A percentile compares a stretch with the other conserved stretches of the same genome.
phyloP scores from a whole-genome alignment of 1,139 yeast genomes.

The Taphrina communis region DNA sequence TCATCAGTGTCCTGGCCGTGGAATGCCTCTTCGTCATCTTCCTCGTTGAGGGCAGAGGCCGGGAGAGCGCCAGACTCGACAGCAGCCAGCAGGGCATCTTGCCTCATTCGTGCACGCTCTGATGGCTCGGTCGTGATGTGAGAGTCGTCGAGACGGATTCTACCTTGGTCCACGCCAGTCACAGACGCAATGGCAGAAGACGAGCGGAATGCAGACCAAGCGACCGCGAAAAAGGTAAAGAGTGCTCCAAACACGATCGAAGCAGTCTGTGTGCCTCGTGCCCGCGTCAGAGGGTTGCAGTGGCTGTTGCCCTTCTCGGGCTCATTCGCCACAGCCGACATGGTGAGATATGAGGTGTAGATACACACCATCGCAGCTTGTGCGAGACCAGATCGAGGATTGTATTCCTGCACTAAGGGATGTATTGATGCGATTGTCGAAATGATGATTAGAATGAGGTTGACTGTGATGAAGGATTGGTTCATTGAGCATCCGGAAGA shows the following conservation, averaged over 20 bases:
- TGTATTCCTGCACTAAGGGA: slow-evolving; percentile 85
- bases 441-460: slow-evolving; percentile 66
- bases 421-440: slow-evolving; percentile 76
- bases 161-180: slow-evolving; percentile 36
- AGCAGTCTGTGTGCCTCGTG: slow-evolving; percentile 87
- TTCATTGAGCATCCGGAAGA: slow-evolving; percentile 88
- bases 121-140: slow-evolving; percentile 62
- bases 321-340: slow-evolving; percentile 94
- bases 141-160: slow-evolving; percentile 47
- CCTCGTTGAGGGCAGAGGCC: slow-evolving; percentile 81
- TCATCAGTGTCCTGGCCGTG: slow-evolving; percentile 58
- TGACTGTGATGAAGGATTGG: slow-evolving; percentile 81
- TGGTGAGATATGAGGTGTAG: slow-evolving; percentile 87
- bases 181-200: slow-evolving; percentile 63
- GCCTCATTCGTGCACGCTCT: slow-evolving; percentile 74
- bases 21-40: slow-evolving; percentile 50
- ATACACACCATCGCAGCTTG: slow-evolving; percentile 95
- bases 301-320: slow-evolving; percentile 76
- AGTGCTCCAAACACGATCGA: slow-evolving; percentile 88
- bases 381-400: slow-evolving; percentile 95
- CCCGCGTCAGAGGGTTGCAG: slow-evolving; percentile 90
- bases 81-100: slow-evolving; percentile 89
- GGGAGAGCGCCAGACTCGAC: slow-evolving; percentile 91
- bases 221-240: slow-evolving; percentile 92
- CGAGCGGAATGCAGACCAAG: slow-evolving; percentile 96